Evolutionary conservation across 306 rosid species (phyloP), one percentile per base, ranked within the genome.

Genomic region (Begonia fuchsioides): DNA sequence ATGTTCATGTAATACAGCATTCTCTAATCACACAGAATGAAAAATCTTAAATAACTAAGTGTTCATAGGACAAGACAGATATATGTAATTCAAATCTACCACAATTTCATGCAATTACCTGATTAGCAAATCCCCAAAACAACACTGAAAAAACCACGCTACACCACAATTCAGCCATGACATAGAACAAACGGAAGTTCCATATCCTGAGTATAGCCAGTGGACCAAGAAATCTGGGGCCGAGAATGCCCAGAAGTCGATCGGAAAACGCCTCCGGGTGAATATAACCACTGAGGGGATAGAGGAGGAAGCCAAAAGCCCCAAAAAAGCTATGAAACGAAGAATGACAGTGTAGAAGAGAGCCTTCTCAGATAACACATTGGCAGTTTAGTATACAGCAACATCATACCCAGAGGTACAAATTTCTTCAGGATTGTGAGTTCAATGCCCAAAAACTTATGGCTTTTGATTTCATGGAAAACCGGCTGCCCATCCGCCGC

Each of bases 151-250:
- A 18, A 35, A 88, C 96, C 51, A 88, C 96, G 54, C 96, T 88
- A n/a, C 95, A 94, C 96, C 96, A 88, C 61, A 88, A 63, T 70
- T 88, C 95, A 72, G 96, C 96, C 96, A 88, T 88, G 57, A 88
- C 96, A 78, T 88, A 88, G 72, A 88, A 88, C 72, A 88, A 72
- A 56, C 96, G 83, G 50, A 88, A 88, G 62, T 86, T 83, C 96
- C 94, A 88, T 35, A 88, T 88, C 67, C 94, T 83, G 74, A 88
- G 44, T 53, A 88, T 83, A 17, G 94, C 96, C 38, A 88, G 75
- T 1, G 96, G 96, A 16, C 96, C 94, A 14, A 88, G 88, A 56
- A 83, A 83, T 69, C 96, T 56, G 0, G 96, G 93, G 13, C 96
- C 96, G 19, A 88, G 94, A 14, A 61, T 45, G 53, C 49, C 55